Conservation (phyloP, 2,329 filamentous ascomycete species). For the Microdochium bolleyi region DNA sequence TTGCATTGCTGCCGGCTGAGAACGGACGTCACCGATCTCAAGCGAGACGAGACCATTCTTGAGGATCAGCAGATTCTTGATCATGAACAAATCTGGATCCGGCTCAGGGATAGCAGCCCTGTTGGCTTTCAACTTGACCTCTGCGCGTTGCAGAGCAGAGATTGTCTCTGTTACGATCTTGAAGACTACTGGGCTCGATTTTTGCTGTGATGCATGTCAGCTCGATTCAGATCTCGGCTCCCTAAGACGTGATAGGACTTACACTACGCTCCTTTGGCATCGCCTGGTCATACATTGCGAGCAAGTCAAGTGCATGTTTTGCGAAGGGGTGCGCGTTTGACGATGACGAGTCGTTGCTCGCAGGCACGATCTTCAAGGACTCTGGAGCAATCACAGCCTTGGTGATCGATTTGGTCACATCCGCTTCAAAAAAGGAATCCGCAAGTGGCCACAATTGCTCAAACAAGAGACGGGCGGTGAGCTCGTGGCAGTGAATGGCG, state of each 20-base stretch:
- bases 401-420: conserved; percentile 46
- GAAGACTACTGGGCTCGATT: conserved; percentile 49
- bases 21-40: conserved; percentile 70
- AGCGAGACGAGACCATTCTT: conserved; percentile 96
- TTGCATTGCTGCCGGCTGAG: conserved; percentile 43
- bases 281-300: conserved; percentile 54
- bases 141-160: conserved; percentile 69
- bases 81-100: conserved; percentile 84
- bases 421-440: conserved; percentile 45
- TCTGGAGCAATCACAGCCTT: conserved; percentile 37
- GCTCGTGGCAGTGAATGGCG: conserved; percentile 43
- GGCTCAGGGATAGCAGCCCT: conserved; percentile 42
- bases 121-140: conserved; percentile 59
- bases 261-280: conserved; percentile 58
- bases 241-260: conserved; percentile 18
- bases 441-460: conserved; percentile 51
- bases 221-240: not conserved
- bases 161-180: conserved; percentile 87
- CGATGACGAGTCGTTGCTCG: conserved; percentile 38
- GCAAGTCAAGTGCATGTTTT: conserved; percentile 48
- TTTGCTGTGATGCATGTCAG: conserved; percentile 26
- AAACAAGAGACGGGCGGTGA: conserved; percentile 45
- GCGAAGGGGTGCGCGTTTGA: conserved; percentile 52
- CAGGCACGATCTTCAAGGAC: conserved; percentile 41
- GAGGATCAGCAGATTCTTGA: conserved; percentile 88